Percentiles rank a stretch among this genome's conserved stretches.
phyloP scores from a whole-genome alignment of 495 filamentous ascomycete species.

The Hypomontagnella monticulosa region DNA sequence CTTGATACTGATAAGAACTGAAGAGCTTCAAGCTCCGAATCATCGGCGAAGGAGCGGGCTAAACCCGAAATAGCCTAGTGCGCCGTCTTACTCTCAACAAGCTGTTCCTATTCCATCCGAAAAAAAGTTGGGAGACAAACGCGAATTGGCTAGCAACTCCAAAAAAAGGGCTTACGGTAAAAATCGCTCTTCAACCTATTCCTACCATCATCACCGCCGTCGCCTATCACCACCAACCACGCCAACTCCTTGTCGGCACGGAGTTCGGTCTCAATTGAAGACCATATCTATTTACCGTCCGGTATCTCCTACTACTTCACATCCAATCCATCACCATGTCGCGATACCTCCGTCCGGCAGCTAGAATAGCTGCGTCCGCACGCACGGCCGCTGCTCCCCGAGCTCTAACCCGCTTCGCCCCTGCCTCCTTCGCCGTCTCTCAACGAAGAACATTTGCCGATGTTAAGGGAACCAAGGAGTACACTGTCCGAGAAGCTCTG shows the following conservation, averaged over 20 bases:
- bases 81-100: constrained; percentile 38
- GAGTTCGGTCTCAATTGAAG: constrained; percentile 23
- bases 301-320: constrained; percentile 37
- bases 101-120: constrained; percentile 38
- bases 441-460: constrained; percentile 65
- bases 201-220: constrained; percentile 5
- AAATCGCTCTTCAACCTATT: constrained; percentile 38
- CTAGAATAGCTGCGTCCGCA: constrained; percentile 75
- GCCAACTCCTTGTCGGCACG: constrained; percentile 35
- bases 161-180: constrained; percentile 43
- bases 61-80: constrained; percentile 30
- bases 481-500: constrained; percentile 94
- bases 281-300: constrained; percentile 9
- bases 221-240: constrained; percentile 14
- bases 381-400: constrained; percentile 60
- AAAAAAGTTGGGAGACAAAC: constrained; percentile 43
- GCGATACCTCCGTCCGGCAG: constrained; percentile 83
- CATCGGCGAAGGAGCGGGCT: constrained; percentile 17
- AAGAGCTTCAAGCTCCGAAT: constrained; percentile 29
- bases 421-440: constrained; percentile 52
- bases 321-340: constrained; percentile 57
- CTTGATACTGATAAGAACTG: background rate
- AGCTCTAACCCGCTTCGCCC: constrained; percentile 54
- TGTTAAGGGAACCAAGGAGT: constrained; percentile 77
- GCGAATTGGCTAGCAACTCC: constrained; percentile 37